These are phyloP conservation scores for Alternaria consortialis DNA, from an alignment of 2,329 filamentous ascomycete genomes.

Conservation along the genomic window DNA sequence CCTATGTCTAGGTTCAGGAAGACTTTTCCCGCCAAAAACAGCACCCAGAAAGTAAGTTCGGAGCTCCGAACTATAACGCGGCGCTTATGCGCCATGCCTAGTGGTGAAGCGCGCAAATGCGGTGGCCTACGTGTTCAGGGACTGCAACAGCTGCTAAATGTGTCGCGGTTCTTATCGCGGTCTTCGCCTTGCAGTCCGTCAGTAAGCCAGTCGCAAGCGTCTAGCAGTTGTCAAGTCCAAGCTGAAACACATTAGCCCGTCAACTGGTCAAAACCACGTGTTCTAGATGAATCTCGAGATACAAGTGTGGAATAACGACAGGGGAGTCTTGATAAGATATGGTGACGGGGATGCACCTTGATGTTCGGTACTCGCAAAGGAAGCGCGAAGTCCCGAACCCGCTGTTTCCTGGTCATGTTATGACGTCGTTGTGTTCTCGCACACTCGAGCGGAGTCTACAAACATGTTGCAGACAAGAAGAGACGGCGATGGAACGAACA, in stretches of 20 bases:
- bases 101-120: slow-evolving; percentile 6
- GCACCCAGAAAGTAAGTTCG: neutral
- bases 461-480: neutral
- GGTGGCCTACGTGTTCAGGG: slow-evolving; percentile 3
- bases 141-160: neutral
- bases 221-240: neutral
- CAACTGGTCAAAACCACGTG: neutral
- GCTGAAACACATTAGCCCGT: slow-evolving; percentile 2
- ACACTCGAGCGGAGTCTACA: neutral
- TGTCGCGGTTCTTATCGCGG: slow-evolving; percentile 3
- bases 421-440: slow-evolving; percentile 16
- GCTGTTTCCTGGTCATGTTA: neutral
- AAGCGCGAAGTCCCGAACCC: slow-evolving; percentile 6
- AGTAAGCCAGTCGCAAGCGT: neutral
- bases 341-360: slow-evolving; percentile 9
- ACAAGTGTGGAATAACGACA: neutral
- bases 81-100: slow-evolving; percentile 2
- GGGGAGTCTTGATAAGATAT: neutral
- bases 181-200: neutral
- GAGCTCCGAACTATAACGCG: slow-evolving; percentile 1
- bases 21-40: neutral
- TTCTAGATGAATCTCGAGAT: slow-evolving; percentile 2
- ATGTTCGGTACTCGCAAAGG: slow-evolving; percentile 11
- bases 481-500: slow-evolving; percentile 3
- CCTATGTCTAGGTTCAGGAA: neutral